phyloP scores from a whole-genome alignment of 306 rosid genomes.

The Leucaena leucocephala region DNA sequence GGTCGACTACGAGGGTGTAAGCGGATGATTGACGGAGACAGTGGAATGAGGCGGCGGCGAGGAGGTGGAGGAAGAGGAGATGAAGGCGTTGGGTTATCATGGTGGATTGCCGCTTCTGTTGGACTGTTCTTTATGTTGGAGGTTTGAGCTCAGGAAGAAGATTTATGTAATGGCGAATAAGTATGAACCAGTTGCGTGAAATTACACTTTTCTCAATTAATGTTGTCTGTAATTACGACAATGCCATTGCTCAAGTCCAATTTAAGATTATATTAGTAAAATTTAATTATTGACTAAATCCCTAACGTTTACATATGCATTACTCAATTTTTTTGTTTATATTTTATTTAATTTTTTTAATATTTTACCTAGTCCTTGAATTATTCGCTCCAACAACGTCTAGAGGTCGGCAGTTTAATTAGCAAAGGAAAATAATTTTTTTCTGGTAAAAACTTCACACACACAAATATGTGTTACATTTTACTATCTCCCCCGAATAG shows the following conservation, averaged over 20 bases:
- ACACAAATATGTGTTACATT: too few species aligned
- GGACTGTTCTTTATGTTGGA: not conserved
- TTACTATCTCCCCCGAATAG: too few species aligned
- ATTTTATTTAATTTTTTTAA: too few species aligned
- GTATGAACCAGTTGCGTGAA: not conserved
- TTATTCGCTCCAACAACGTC: not conserved
- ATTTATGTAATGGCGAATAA: not conserved
- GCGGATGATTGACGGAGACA: not conserved
- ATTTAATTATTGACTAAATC: not conserved
- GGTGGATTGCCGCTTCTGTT: not conserved
- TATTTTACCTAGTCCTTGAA: not conserved
- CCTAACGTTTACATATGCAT: too few species aligned
- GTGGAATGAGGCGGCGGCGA: not conserved
- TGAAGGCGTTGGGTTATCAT: not conserved
- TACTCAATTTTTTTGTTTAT: too few species aligned
- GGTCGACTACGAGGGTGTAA: not conserved
- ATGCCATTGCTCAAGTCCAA: not conserved
- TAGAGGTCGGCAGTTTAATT: too few species aligned
- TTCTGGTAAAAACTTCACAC: not conserved
- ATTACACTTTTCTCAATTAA: not conserved
- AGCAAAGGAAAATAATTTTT: too few species aligned
- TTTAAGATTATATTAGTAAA: not conserved
- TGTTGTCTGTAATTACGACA: not conserved
- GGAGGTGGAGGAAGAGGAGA: not conserved
- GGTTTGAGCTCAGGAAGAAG: not conserved